Evolutionary conservation across 345 rosid species (phyloP), one percentile per base, ranked within the genome.

Genomic region (Moringa oleifera): DNA sequence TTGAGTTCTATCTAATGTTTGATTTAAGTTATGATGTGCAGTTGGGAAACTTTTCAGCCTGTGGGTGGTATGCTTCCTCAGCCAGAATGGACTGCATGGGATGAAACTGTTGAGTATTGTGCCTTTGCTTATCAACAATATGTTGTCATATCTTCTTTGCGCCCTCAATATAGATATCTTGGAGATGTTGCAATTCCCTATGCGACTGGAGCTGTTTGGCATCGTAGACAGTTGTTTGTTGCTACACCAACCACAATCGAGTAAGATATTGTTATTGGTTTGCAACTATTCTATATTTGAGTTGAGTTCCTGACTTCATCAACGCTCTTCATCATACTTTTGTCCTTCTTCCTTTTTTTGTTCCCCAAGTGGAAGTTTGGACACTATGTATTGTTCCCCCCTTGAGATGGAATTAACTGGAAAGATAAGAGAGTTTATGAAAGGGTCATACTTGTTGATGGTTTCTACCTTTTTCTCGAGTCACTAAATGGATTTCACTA

Each of bases 11-110:
- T 54, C 36, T 64, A 58, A 24, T 71, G 45, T 53, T 55, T 57
- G 51, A 58, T 71, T 69, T 52, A 75, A 58, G 41, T 57, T 73
- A 55, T 57, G 46, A 66, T 72, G 50, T 75, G 85, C 81, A 90
- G 99, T 70, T 94, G 99, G 99, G 99, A 90, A 75, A 90, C 83
- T 74, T 94, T 90, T 77, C 88, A 88, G 76, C 95, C 99, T 41
- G 93, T 94, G 37, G 96, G 99, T 66, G 86, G 80, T 63, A 80
- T 94, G 76, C 90, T 94, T 83, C 95, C 97, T 81, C 99, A 90
- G 79, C 99, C 97, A 65, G 99, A 94, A 65, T 94, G 97, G 97
- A 81, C 99, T 55, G 97, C 97, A 59, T 94, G 99, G 99, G 99
- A 94, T 78, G 89, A 88, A 77, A 94, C 95, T 54, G 99, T 90